phyloP scores from a whole-genome alignment of 1,284 basidiomycete species.

The Pascua sp. region DNA sequence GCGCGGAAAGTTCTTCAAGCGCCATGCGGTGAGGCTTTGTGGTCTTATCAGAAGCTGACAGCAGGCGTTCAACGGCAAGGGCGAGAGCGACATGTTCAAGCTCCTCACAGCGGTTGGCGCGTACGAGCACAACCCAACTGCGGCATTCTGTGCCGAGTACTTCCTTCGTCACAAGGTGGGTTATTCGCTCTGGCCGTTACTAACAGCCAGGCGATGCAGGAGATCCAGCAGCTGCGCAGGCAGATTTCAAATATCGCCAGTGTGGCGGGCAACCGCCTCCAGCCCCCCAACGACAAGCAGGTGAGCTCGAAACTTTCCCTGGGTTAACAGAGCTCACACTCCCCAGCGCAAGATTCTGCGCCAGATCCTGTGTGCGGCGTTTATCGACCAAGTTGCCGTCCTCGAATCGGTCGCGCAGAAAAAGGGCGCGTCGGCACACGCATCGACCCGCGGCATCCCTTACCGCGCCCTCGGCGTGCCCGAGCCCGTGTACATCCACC shows the following conservation, averaged over 20 bases:
- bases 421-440: conserved; percentile 57
- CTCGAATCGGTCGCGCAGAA: conserved; percentile 77
- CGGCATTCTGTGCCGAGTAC: conserved; percentile 78
- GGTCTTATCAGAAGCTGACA: conserved; percentile 4
- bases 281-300: conserved; percentile 52
- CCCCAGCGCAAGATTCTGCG: conserved; percentile 79
- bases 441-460: conserved; percentile 72
- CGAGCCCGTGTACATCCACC: conserved; percentile 91
- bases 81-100: conserved; percentile 84
- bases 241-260: conserved; percentile 83
- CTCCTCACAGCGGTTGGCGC: conserved; percentile 89
- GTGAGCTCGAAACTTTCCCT: conserved; percentile 11
- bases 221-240: conserved; percentile 92
- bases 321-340: no score
- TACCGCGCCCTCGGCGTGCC: conserved; percentile 78
- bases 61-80: conserved; percentile 56
- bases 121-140: conserved; percentile 82
- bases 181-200: background rate
- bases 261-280: conserved; percentile 58
- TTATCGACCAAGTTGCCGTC: conserved; percentile 93
- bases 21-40: conserved; percentile 61
- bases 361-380: conserved; percentile 83
- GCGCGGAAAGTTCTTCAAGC: conserved; percentile 72
- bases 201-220: conserved; percentile 81
- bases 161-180: conserved; percentile 86